These are phyloP conservation scores for Globisporangium takayamanum DNA, from an alignment of 352 stramenopile genomes.

Conservation along the genomic window DNA sequence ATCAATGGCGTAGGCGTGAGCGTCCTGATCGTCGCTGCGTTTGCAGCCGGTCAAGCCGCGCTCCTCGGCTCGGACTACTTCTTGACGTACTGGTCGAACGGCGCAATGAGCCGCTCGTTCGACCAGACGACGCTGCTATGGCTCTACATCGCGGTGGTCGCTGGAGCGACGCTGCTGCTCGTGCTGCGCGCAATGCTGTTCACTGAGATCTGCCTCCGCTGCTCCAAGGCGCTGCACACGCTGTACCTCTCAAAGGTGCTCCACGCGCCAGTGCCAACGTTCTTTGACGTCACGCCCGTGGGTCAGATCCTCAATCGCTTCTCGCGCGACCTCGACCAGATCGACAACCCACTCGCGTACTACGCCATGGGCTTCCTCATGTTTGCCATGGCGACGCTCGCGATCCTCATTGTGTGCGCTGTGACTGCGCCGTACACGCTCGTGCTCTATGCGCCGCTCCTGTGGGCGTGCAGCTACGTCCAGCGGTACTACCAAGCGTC, in stretches of 20 bases:
- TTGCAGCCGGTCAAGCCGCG: conserved; percentile 13
- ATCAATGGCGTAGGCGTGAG: conserved; percentile 2
- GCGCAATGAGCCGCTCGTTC: conserved; percentile 6
- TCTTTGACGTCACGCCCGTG: conserved; percentile 15
- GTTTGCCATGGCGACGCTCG: conserved; percentile 23
- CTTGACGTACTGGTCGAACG: conserved; percentile 21
- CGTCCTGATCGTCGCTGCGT: conserved; percentile 5
- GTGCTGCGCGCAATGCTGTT: too few relatives aligned
- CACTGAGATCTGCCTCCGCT: too few relatives aligned
- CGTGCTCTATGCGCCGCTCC: conserved; percentile 40
- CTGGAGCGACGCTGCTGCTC: too few relatives aligned
- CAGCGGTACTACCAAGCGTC: conserved; percentile 75
- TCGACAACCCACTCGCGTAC: conserved; percentile 45
- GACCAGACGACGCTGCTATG: conserved; percentile 3
- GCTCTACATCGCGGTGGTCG: too few relatives aligned
- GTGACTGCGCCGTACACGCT: conserved; percentile 41
- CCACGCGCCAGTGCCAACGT: neutral
- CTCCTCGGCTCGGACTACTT: conserved; percentile 18
- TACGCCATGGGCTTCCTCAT: conserved; percentile 42
- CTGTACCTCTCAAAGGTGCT: too few relatives aligned
- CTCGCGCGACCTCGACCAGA: conserved; percentile 35
- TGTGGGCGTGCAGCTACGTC: conserved; percentile 25
- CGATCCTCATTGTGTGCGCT: conserved; percentile 37
- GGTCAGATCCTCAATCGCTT: conserved; percentile 20
- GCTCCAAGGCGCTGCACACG: too few relatives aligned